phyloP scores from a whole-genome alignment of 176 grass and related monocot genomes.

The Oryza glaberrima region DNA sequence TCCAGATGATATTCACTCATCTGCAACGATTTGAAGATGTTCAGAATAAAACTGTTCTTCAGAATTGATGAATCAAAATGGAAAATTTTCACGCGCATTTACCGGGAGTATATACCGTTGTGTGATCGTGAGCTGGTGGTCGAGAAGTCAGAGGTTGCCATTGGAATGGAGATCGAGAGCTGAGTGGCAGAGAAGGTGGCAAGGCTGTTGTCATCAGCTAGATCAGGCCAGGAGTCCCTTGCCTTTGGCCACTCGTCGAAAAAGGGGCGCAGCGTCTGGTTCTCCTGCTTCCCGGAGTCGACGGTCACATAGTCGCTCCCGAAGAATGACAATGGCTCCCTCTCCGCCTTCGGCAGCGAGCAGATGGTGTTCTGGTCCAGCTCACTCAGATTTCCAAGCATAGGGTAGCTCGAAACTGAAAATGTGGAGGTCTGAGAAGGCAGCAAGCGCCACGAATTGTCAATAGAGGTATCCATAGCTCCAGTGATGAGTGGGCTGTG shows the following conservation, averaged over 20 bases:
- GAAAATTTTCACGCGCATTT: not conserved
- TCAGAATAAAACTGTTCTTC: not conserved
- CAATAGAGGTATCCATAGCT: constrained; percentile 41
- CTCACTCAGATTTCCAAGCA: constrained; percentile 42
- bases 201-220: constrained; percentile 52
- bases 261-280: constrained; percentile 78
- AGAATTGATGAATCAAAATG: not conserved
- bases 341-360: constrained; percentile 47
- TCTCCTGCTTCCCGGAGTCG: constrained; percentile 57
- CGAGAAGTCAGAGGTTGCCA: constrained; percentile 73
- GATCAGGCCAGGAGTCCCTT: constrained; percentile 69
- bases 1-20: constrained; percentile 40
- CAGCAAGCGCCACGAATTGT: constrained; percentile 60
- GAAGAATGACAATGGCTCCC: constrained; percentile 58
- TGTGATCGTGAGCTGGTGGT: constrained; percentile 69
- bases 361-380: constrained; percentile 51
- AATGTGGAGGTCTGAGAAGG: constrained; percentile 44
- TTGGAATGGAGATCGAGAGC: constrained; percentile 87
- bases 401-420: constrained; percentile 49
- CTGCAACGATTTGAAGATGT: constrained; percentile 30
- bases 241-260: constrained; percentile 87
- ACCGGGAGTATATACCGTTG: constrained; percentile 51
- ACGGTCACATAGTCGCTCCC: constrained; percentile 36
- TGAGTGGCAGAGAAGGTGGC: constrained; percentile 71
- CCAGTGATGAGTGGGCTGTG: constrained; percentile 49